Evolutionary conservation across 2,329 filamentous ascomycete genomes (phyloP).

Genomic region (Fusarium sp.): DNA sequence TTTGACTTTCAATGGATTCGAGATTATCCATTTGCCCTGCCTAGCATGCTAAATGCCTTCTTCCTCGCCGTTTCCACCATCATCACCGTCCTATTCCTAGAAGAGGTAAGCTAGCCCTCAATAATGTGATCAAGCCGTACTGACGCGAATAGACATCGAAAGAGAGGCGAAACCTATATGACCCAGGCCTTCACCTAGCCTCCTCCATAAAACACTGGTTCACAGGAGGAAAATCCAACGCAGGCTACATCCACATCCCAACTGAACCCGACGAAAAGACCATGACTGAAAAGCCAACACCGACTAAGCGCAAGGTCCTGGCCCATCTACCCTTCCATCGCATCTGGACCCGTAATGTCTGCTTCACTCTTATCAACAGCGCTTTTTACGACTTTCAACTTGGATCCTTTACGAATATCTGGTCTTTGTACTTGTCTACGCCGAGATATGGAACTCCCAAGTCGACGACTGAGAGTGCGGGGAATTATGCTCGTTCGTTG

Average conservation of each 20-base stretch:
- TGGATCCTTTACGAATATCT: slow-evolving; percentile 72
- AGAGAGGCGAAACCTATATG: slow-evolving; percentile 55
- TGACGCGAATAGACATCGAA: slow-evolving; percentile 53
- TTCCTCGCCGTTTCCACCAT: slow-evolving; percentile 65
- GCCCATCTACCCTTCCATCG: slow-evolving; percentile 50
- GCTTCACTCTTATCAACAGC: slow-evolving; percentile 65
- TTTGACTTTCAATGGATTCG: slow-evolving; percentile 70
- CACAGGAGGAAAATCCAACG: slow-evolving; percentile 41
- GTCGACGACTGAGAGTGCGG: slow-evolving; percentile 41
- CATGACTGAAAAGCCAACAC: slow-evolving; percentile 21
- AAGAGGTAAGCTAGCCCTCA: slow-evolving; percentile 60
- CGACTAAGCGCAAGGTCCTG: slow-evolving; percentile 16
- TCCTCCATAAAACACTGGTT: slow-evolving; percentile 46
- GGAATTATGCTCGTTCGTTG: slow-evolving; percentile 46
- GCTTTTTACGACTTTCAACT: slow-evolving; percentile 75
- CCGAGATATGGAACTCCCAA: slow-evolving; percentile 56
- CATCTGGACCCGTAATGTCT: slow-evolving; percentile 58
- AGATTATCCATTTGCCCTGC: slow-evolving; percentile 72
- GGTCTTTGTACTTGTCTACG: slow-evolving; percentile 73
- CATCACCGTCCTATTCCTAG: slow-evolving; percentile 68
- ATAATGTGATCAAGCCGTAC: slow-evolving; percentile 1
- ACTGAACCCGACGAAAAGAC: slow-evolving; percentile 22
- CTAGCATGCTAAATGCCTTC: slow-evolving; percentile 70
- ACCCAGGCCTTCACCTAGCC: slow-evolving; percentile 53
- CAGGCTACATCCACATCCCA: slow-evolving; percentile 46